Evolutionary conservation across 2,329 filamentous ascomycete species (phyloP).

Genomic region (Bretziella fagacearum): DNA sequence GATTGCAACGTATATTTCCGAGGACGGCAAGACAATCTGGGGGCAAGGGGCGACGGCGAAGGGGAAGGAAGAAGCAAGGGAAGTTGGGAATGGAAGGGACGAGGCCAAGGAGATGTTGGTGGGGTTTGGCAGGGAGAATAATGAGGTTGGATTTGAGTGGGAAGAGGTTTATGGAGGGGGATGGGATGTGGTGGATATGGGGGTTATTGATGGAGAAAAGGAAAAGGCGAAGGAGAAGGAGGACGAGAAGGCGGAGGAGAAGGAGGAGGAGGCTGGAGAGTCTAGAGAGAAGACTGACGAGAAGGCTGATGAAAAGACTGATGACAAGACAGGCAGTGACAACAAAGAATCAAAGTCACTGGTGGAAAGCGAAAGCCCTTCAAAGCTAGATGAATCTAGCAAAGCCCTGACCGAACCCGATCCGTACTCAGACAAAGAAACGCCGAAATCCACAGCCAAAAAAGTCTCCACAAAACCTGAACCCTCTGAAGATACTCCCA

Average conservation of each 20-base stretch:
- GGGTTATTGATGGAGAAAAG: neutral
- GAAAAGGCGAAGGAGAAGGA: slow-evolving; percentile 17
- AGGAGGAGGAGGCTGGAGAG: neutral
- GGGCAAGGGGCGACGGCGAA: slow-evolving; percentile 75
- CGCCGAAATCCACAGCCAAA: no score
- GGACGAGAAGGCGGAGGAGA: neutral
- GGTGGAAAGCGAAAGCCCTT: no score
- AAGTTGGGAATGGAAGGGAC: slow-evolving; percentile 45
- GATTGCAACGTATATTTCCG: slow-evolving; percentile 70
- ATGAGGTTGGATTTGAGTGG: slow-evolving; percentile 57
- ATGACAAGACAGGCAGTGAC: neutral
- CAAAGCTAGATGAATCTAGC: no score
- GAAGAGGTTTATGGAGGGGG: slow-evolving; percentile 56
- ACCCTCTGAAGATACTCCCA: no score
- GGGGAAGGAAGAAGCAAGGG: slow-evolving; percentile 37
- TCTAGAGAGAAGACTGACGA: neutral
- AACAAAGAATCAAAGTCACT: neutral
- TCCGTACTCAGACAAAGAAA: no score
- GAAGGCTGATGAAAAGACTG: neutral
- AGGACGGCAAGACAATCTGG: slow-evolving; percentile 56
- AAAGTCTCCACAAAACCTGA: no score
- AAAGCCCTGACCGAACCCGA: no score
- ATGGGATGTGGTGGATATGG: slow-evolving; percentile 65
- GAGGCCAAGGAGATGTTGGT: slow-evolving; percentile 50
- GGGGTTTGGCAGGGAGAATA: slow-evolving; percentile 78